phyloP scores from a whole-genome alignment of 1,139 yeast genomes.

The Protomyces arabidopsidicola region DNA sequence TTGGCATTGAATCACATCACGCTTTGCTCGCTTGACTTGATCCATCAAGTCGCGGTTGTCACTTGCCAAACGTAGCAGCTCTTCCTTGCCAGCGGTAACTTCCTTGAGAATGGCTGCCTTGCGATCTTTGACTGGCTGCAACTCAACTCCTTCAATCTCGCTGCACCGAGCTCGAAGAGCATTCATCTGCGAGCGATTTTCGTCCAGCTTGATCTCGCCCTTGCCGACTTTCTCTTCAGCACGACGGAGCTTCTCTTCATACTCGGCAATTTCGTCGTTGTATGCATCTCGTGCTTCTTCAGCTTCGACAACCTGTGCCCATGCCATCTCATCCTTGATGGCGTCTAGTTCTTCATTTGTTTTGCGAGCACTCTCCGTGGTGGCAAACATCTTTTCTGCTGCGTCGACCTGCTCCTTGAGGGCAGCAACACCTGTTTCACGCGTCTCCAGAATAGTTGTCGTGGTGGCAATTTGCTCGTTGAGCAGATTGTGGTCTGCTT shows the following conservation, averaged over 20 bases:
- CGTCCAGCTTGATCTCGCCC: neutral
- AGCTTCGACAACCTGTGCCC: constrained; percentile 8
- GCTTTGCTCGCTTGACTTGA: constrained; percentile 11
- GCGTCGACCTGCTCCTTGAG: constrained; percentile 29
- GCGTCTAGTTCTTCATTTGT: constrained; percentile 23
- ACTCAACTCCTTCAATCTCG: neutral
- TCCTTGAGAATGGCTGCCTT: neutral
- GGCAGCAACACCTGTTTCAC: constrained; percentile 10
- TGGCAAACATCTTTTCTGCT: constrained; percentile 39
- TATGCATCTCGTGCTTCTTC: constrained; percentile 10
- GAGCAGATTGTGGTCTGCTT: constrained; percentile 41
- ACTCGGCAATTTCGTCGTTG: constrained; percentile 45
- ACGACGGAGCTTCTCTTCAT: neutral
- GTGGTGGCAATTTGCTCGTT: constrained; percentile 35
- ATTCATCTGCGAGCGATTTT: neutral
- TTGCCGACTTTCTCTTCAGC: neutral
- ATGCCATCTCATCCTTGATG: constrained; percentile 18
- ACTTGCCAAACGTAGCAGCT: constrained; percentile 2
- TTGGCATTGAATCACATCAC: constrained; percentile 2
- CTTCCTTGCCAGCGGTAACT: constrained; percentile 5
- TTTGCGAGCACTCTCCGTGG: constrained; percentile 39
- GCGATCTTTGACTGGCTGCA: constrained; percentile 5
- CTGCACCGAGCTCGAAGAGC: neutral
- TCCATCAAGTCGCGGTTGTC: constrained; percentile 10
- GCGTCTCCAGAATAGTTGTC: constrained; percentile 13